Evolutionary conservation across 2,329 filamentous ascomycete genomes (phyloP).

Genomic region (Phoma sp.): DNA sequence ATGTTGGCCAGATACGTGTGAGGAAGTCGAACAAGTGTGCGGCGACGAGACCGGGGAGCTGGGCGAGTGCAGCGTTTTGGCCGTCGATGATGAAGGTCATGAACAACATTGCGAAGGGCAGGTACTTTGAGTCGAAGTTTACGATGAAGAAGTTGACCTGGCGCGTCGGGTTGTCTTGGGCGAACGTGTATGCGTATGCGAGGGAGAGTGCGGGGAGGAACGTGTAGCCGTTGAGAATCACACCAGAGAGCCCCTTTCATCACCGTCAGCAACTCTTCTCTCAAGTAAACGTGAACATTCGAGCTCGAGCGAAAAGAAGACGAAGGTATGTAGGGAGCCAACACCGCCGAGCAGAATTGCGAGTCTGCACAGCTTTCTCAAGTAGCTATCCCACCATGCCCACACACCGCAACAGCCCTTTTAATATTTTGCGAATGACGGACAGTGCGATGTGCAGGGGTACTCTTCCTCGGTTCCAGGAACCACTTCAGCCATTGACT

Average conservation of each 20-base stretch:
- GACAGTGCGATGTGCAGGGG: constrained; percentile 57
- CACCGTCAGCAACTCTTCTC: constrained; percentile 38
- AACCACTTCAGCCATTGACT: constrained; percentile 61
- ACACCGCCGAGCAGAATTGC: constrained; percentile 64
- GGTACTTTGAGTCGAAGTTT: constrained; percentile 79
- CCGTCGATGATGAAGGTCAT: constrained; percentile 75
- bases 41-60: constrained; percentile 80
- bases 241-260: constrained; percentile 60
- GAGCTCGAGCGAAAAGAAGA: constrained; percentile 18
- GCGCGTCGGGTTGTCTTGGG: constrained; percentile 81
- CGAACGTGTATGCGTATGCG: constrained; percentile 82
- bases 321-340: constrained; percentile 68
- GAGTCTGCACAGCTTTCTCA: constrained; percentile 62
- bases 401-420: constrained; percentile 56
- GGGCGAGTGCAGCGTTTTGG: constrained; percentile 63
- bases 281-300: constrained; percentile 14
- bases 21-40: constrained; percentile 93
- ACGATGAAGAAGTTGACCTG: constrained; percentile 83
- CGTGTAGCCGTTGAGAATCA: constrained; percentile 59
- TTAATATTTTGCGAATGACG: constrained; percentile 60
- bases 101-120: constrained; percentile 81
- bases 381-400: constrained; percentile 61
- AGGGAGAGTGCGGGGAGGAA: constrained; percentile 71
- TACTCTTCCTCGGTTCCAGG: constrained; percentile 63
- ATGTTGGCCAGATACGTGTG: constrained; percentile 84